Conservation (phyloP, 495 filamentous ascomycete species). For the Penicillium arizonense region DNA sequence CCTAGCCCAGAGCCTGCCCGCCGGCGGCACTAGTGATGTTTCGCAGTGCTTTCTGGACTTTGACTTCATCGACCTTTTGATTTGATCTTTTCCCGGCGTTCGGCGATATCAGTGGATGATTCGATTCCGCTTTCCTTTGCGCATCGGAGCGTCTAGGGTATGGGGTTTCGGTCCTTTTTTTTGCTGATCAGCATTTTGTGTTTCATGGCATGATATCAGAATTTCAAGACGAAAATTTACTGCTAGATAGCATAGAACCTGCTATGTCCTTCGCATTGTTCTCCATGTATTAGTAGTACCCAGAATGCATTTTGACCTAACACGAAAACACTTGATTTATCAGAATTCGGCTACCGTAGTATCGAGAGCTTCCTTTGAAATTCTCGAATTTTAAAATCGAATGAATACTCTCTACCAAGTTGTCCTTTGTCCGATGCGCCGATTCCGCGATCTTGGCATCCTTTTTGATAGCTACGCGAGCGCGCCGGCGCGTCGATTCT, state of each 20-base stretch:
- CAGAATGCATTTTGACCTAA: too few species aligned
- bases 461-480: constrained; percentile 16
- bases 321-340: too few species aligned
- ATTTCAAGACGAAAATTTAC: constrained; percentile 10
- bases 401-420: too few species aligned
- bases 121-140: constrained; percentile 19
- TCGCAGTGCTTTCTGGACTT: constrained; percentile 3
- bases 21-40: constrained; percentile 55
- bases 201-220: constrained; percentile 25
- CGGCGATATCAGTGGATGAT: constrained; percentile 22
- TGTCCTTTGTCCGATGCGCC: too few species aligned
- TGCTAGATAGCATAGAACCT: neutral
- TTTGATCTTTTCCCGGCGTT: constrained; percentile 29
- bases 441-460: neutral
- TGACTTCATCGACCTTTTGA: constrained; percentile 12
- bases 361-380: too few species aligned
- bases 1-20: constrained; percentile 76
- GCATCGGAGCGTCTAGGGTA: constrained; percentile 14
- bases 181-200: constrained; percentile 20
- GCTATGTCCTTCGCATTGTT: neutral
- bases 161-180: constrained; percentile 16
- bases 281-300: too few species aligned
- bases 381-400: too few species aligned
- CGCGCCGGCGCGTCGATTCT: constrained; percentile 19
- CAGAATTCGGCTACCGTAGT: too few species aligned